These are phyloP conservation scores for Tolypocladium capitatum DNA, from an alignment of 2,329 filamentous ascomycete species.

Conservation along the genomic window DNA sequence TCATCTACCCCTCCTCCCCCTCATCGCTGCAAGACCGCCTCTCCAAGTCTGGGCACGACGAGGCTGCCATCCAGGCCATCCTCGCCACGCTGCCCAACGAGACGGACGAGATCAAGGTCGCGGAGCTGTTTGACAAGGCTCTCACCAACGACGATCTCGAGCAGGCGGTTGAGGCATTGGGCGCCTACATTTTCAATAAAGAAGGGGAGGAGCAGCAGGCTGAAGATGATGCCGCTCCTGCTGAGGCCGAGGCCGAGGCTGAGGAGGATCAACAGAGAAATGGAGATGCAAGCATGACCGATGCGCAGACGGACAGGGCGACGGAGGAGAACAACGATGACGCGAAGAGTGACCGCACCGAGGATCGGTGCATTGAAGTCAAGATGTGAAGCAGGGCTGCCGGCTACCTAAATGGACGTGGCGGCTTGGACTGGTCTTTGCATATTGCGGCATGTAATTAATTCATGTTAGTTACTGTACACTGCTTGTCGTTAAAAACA, in stretches of 20 bases:
- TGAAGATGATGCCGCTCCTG: slow-evolving; percentile 3
- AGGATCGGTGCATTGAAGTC: slow-evolving; percentile 1
- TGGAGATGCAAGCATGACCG: slow-evolving; percentile 6
- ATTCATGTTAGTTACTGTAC: neutral
- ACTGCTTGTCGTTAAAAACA: neutral
- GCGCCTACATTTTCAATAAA: slow-evolving; percentile 15
- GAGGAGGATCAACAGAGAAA: neutral
- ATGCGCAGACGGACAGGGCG: slow-evolving; percentile 3
- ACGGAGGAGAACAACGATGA: neutral
- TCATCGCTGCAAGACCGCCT: slow-evolving; percentile 16
- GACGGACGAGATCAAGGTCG: slow-evolving; percentile 12
- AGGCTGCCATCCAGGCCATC: slow-evolving; percentile 9
- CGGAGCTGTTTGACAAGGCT: slow-evolving; percentile 14
- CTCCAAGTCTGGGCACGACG: slow-evolving; percentile 12
- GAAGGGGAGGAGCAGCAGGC: slow-evolving; percentile 4
- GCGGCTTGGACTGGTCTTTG: neutral
- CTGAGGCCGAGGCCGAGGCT: neutral
- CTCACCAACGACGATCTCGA: slow-evolving; percentile 15
- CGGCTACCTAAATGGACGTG: neutral
- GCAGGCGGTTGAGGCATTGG: slow-evolving; percentile 10
- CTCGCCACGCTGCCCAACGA: slow-evolving; percentile 10
- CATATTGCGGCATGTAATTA: neutral
- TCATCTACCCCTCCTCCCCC: slow-evolving; percentile 30
- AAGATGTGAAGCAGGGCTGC: neutral
- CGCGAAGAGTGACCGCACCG: neutral